Evolutionary conservation across 768 basidiomycete species (phyloP).

Genomic region (Mycena rebaudengoi): DNA sequence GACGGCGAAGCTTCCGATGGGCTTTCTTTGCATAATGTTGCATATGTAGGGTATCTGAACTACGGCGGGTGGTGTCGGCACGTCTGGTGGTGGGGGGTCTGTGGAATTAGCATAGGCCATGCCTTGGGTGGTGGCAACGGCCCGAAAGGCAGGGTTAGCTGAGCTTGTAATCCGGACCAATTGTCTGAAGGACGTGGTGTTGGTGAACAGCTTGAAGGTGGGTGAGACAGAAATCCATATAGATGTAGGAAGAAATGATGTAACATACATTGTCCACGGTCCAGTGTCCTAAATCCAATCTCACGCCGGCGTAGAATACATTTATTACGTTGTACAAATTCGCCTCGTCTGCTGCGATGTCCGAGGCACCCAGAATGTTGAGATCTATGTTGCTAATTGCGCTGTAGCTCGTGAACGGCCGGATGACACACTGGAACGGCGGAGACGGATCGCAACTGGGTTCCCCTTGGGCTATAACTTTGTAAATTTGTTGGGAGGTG

Average conservation of each 20-base stretch:
- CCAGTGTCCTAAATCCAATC: conserved; percentile 25
- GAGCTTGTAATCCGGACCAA: background rate
- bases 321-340: conserved; percentile 17
- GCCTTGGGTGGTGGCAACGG: background rate
- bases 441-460: background rate
- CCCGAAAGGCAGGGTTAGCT: background rate
- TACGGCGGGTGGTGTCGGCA: conserved; percentile 3
- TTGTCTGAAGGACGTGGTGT: conserved; percentile 19
- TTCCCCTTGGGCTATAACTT: background rate
- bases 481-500: conserved; percentile 1
- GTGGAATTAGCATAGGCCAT: conserved; percentile 19
- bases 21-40: conserved; percentile 13
- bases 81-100: background rate
- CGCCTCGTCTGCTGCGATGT: background rate
- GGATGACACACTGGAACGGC: background rate
- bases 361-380: background rate
- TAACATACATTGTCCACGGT: conserved; percentile 17
- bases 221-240: background rate
- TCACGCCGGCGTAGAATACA: conserved; percentile 15
- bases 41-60: conserved; percentile 24
- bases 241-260: background rate
- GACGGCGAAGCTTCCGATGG: conserved; percentile 15
- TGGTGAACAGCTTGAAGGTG: conserved; percentile 16
- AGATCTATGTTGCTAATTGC: conserved; percentile 23
- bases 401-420: conserved; percentile 1